Evolutionary conservation across 768 basidiomycete species (phyloP).

Genomic region (Gyrodon lividus): DNA sequence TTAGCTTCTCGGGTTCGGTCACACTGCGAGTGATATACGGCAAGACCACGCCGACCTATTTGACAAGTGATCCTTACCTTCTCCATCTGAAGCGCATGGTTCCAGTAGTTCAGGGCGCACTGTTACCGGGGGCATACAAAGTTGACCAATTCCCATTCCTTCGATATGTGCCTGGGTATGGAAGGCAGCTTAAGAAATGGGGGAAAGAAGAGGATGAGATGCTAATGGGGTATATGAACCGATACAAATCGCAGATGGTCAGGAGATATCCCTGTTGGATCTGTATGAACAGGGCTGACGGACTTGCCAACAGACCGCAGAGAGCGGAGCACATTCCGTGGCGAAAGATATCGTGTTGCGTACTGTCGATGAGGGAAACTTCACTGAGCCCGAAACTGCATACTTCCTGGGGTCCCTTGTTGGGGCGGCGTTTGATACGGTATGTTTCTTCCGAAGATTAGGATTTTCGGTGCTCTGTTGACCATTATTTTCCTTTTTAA

Average conservation of each 20-base stretch:
- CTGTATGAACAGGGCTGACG: background rate
- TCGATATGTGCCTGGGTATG: constrained; percentile 59
- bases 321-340: constrained; percentile 35
- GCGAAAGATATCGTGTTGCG: constrained; percentile 53
- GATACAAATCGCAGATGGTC: constrained; percentile 46
- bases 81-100: constrained; percentile 30
- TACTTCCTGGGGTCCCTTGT: constrained; percentile 63
- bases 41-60: constrained; percentile 17
- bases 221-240: constrained; percentile 46
- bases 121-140: constrained; percentile 32
- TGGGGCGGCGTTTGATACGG: constrained; percentile 61
- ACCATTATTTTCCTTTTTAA: constrained; percentile 5
- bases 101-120: constrained; percentile 28
- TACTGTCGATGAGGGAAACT: constrained; percentile 42
- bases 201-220: constrained; percentile 52
- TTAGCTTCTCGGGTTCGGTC: constrained; percentile 28
- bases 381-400: constrained; percentile 52
- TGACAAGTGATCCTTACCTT: constrained; percentile 20
- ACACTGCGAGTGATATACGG: constrained; percentile 31
- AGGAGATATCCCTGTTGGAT: background rate
- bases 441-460: constrained; percentile 1
- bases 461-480: background rate
- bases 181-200: constrained; percentile 51
- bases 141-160: constrained; percentile 39
- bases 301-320: constrained; percentile 5